Evolutionary conservation across 176 grass and related monocot genomes (phyloP).

Genomic region (Carex pumila): DNA sequence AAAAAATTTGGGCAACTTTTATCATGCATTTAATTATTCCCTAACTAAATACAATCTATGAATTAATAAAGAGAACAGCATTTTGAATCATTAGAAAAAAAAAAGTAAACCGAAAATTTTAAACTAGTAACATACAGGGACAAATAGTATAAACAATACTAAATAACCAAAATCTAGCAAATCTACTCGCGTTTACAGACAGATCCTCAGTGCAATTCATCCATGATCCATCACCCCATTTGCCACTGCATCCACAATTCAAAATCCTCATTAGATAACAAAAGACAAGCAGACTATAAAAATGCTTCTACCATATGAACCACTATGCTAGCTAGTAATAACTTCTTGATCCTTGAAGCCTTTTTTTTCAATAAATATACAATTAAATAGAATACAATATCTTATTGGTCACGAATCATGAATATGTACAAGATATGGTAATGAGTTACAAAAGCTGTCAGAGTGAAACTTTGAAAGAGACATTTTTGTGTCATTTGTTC

Average conservation of each 20-base stretch:
- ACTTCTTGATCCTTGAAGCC: neutral
- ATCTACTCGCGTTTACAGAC: constrained; percentile 5
- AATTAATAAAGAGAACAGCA: neutral
- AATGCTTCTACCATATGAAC: constrained; percentile 12
- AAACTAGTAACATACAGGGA: neutral
- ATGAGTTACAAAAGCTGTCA: neutral
- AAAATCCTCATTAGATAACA: constrained; percentile 3
- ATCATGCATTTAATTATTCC: neutral
- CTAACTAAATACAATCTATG: neutral
- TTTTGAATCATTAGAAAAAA: neutral
- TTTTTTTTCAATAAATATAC: neutral
- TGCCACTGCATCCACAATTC: constrained; percentile 66
- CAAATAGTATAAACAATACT: neutral
- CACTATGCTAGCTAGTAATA: neutral
- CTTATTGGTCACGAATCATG: neutral
- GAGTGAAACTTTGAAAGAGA: neutral
- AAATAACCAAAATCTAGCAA: constrained; percentile 8
- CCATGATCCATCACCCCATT: constrained; percentile 55
- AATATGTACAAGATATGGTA: neutral
- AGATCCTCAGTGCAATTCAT: neutral
- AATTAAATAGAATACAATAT: neutral
- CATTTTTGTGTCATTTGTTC: neutral
- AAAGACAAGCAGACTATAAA: neutral
- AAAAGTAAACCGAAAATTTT: neutral
- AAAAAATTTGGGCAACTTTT: neutral